phyloP scores from a whole-genome alignment of 352 stramenopile genomes.

The Phytophthora cryptogea region DNA sequence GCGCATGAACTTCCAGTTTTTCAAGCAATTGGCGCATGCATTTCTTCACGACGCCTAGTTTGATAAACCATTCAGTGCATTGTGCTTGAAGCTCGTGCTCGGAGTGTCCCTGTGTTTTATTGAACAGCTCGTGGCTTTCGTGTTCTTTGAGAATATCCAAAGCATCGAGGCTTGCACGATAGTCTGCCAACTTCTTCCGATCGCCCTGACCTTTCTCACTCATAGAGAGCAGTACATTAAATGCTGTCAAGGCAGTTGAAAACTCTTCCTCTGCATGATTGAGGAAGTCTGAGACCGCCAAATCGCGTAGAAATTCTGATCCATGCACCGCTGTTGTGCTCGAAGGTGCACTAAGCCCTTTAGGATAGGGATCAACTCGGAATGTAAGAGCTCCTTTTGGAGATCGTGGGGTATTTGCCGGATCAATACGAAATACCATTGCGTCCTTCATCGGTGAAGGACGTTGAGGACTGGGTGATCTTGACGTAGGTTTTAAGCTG shows the following conservation, averaged over 20 bases:
- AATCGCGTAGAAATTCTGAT: slow-evolving; percentile 55
- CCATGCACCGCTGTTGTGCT: slow-evolving; percentile 2
- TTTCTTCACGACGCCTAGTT: slow-evolving; percentile 57
- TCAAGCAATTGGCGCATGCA: slow-evolving; percentile 62
- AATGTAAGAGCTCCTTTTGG: slow-evolving; percentile 31
- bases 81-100: slow-evolving; percentile 33
- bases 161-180: slow-evolving; percentile 63
- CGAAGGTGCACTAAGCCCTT: background rate
- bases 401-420: slow-evolving; percentile 24
- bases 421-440: slow-evolving; percentile 53
- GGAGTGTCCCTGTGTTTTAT: slow-evolving; percentile 39
- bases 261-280: slow-evolving; percentile 77
- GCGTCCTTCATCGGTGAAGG: slow-evolving; percentile 34
- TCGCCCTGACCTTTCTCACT: slow-evolving; percentile 61
- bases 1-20: slow-evolving; percentile 52
- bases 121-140: slow-evolving; percentile 59
- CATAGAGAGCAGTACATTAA: slow-evolving; percentile 78
- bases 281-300: slow-evolving; percentile 73
- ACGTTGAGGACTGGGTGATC: slow-evolving; percentile 19
- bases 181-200: slow-evolving; percentile 62
- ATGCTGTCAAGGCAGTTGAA: slow-evolving; percentile 72
- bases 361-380: slow-evolving; percentile 25
- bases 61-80: slow-evolving; percentile 54
- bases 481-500: slow-evolving; percentile 1
- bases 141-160: slow-evolving; percentile 72